A percentile compares a stretch with the other conserved stretches of the same genome.
Evolutionary conservation across 2,329 filamentous ascomycete genomes (phyloP).

Genomic region (Chaetomium olivaceum): DNA sequence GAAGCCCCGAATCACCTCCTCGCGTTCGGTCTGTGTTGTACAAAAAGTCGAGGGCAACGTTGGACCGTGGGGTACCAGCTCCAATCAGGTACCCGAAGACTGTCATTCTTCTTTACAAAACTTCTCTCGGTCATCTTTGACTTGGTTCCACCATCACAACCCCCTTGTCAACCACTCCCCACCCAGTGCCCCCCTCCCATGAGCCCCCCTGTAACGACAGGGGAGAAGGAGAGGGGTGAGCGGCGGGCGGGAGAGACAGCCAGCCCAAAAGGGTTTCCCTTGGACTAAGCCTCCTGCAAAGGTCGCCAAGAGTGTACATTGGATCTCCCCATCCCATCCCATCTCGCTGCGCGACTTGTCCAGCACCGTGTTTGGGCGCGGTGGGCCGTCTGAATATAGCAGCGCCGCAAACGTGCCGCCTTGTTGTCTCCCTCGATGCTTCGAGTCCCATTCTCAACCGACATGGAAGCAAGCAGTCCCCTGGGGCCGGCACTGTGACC

Average conservation of each 20-base stretch:
- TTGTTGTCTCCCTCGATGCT: slow-evolving; percentile 26
- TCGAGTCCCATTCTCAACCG: slow-evolving; percentile 23
- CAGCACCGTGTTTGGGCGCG: slow-evolving; percentile 20
- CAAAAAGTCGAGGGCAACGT: background rate
- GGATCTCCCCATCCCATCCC: slow-evolving; percentile 25
- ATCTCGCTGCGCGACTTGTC: slow-evolving; percentile 23
- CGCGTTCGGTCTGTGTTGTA: background rate
- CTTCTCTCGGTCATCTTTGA: background rate
- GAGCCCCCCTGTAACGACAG: slow-evolving; percentile 5
- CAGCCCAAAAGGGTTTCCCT: background rate
- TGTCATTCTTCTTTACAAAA: background rate
- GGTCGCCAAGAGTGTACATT: slow-evolving; percentile 27
- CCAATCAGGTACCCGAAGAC: background rate
- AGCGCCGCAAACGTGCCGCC: slow-evolving; percentile 32
- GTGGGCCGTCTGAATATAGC: slow-evolving; percentile 34
- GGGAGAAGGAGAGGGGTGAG: background rate
- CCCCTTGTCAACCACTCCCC: background rate
- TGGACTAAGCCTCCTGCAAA: slow-evolving; percentile 29
- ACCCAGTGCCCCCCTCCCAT: background rate
- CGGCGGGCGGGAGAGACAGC: background rate
- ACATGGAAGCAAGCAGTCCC: slow-evolving; percentile 16
- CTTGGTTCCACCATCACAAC: background rate
- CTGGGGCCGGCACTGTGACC: slow-evolving; percentile 20
- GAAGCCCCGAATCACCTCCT: background rate
- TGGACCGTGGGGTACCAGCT: background rate